Conservation (phyloP, 1,139 yeast species). For the Candida glucosophila region DNA sequence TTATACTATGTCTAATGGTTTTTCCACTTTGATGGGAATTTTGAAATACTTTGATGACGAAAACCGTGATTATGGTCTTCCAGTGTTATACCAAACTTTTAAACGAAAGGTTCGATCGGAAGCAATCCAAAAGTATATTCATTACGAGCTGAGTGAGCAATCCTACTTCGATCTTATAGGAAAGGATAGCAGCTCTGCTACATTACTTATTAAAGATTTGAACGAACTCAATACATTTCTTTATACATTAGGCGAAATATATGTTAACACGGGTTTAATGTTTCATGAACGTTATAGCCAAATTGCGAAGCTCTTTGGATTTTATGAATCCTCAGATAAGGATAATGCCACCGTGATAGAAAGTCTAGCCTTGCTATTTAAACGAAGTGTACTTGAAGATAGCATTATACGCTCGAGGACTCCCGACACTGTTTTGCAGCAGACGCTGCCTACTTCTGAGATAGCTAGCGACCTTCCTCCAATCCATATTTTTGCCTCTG, state of each 20-base stretch:
- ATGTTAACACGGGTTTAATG: slow-evolving; percentile 41
- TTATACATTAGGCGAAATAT: slow-evolving; percentile 43
- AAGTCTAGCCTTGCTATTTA: slow-evolving; percentile 35
- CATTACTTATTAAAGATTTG: slow-evolving; percentile 24
- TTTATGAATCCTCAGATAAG: slow-evolving; percentile 19
- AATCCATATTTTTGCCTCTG: slow-evolving; percentile 23
- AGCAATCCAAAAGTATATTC: slow-evolving; percentile 11
- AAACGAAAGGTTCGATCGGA: slow-evolving; percentile 8
- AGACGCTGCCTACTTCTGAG: slow-evolving; percentile 27
- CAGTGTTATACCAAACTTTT: slow-evolving; percentile 11
- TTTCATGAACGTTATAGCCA: slow-evolving; percentile 42
- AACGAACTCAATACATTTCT: slow-evolving; percentile 30
- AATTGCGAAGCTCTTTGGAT: slow-evolving; percentile 36
- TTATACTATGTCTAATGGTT: slow-evolving; percentile 46
- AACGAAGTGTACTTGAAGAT: slow-evolving; percentile 51
- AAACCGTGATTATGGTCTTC: slow-evolving; percentile 42
- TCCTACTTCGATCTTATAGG: slow-evolving; percentile 23
- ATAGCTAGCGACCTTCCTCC: slow-evolving; percentile 24
- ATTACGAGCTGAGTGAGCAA: slow-evolving; percentile 7
- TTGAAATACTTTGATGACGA: slow-evolving; percentile 51
- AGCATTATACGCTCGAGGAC: slow-evolving; percentile 35
- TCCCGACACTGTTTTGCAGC: slow-evolving; percentile 39
- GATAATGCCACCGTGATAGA: slow-evolving; percentile 16
- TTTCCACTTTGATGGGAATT: slow-evolving; percentile 45
- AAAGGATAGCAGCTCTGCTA: slow-evolving; percentile 19